Evolutionary conservation across 2,329 filamentous ascomycete genomes (phyloP).

Genomic region (Aureobasidium sp.): DNA sequence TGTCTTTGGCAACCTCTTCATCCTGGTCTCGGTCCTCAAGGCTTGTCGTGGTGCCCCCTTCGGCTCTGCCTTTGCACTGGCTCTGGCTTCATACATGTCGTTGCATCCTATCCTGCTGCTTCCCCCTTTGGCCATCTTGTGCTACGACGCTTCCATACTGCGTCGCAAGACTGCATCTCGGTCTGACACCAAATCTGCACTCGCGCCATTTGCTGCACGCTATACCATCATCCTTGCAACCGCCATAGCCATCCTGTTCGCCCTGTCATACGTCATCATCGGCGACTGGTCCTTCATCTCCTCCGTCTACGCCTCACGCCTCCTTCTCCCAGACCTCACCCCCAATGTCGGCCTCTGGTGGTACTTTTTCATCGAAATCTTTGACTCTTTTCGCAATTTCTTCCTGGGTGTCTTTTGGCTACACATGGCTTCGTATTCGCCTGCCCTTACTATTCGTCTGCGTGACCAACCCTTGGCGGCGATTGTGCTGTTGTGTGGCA

Average conservation of each 20-base stretch:
- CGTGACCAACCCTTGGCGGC: slow-evolving; percentile 81
- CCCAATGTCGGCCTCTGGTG: slow-evolving; percentile 97
- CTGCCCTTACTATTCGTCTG: slow-evolving; percentile 74
- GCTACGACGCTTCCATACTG: slow-evolving; percentile 53
- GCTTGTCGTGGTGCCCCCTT: slow-evolving; percentile 65
- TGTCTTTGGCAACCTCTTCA: slow-evolving; percentile 81
- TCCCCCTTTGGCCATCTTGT: slow-evolving; percentile 71
- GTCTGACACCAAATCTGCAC: neutral
- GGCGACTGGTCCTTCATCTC: slow-evolving; percentile 80
- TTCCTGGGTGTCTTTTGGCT: slow-evolving; percentile 98
- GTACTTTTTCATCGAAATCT: slow-evolving; percentile 99
- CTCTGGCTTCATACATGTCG: slow-evolving; percentile 83
- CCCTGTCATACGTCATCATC: slow-evolving; percentile 65
- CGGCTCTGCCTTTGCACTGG: slow-evolving; percentile 74
- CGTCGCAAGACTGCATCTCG: neutral
- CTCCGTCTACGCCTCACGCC: slow-evolving; percentile 87
- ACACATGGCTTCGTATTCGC: slow-evolving; percentile 83
- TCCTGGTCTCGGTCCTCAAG: slow-evolving; percentile 74
- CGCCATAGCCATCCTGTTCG: slow-evolving; percentile 57
- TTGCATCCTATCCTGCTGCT: slow-evolving; percentile 86
- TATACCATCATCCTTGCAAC: slow-evolving; percentile 53
- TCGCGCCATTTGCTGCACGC: slow-evolving; percentile 25
- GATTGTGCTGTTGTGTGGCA: slow-evolving; percentile 73
- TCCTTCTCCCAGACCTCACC: slow-evolving; percentile 84
- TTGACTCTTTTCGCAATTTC: slow-evolving; percentile 94